phyloP scores from a whole-genome alignment of 2,329 filamentous ascomycete genomes.

The Thelonectria discophora region DNA sequence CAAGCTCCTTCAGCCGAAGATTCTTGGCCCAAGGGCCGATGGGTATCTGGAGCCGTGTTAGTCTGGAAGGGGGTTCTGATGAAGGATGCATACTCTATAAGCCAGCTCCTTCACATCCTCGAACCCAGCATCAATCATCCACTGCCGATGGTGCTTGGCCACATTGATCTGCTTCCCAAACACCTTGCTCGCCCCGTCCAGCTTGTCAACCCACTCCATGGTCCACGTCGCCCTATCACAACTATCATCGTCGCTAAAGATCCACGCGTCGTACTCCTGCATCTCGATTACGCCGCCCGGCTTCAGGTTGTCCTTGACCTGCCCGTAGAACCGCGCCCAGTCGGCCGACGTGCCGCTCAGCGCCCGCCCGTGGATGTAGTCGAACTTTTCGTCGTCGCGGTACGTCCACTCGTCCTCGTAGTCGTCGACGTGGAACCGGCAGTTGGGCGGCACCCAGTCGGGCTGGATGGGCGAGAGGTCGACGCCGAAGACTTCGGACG shows the following conservation, averaged over 20 bases:
- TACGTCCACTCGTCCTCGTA: conserved; percentile 59
- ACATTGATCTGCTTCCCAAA: conserved; percentile 53
- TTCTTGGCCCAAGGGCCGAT: conserved; percentile 52
- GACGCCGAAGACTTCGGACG: conserved; percentile 54
- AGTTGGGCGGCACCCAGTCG: conserved; percentile 64
- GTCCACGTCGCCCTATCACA: conserved; percentile 50
- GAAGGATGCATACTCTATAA: conserved; percentile 23
- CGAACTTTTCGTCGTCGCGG: conserved; percentile 44
- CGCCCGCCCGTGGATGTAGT: conserved; percentile 51
- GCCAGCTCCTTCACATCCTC: conserved; percentile 44
- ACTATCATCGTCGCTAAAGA: conserved; percentile 51
- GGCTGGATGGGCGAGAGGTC: conserved; percentile 69
- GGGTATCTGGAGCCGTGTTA: conserved; percentile 44
- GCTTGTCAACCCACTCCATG: conserved; percentile 50
- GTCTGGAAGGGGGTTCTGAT: not conserved
- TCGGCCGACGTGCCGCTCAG: conserved; percentile 46
- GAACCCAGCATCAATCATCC: conserved; percentile 51
- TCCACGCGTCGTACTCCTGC: conserved; percentile 51
- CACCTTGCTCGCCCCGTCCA: conserved; percentile 47
- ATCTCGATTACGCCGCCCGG: conserved; percentile 51
- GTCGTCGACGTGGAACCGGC: conserved; percentile 72
- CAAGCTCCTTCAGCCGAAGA: conserved; percentile 48
- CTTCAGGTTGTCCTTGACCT: conserved; percentile 44
- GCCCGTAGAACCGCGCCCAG: conserved; percentile 45
- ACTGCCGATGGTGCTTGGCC: conserved; percentile 48